phyloP scores from a whole-genome alignment of 805 yeast species.

The Ogataea ganodermae region DNA sequence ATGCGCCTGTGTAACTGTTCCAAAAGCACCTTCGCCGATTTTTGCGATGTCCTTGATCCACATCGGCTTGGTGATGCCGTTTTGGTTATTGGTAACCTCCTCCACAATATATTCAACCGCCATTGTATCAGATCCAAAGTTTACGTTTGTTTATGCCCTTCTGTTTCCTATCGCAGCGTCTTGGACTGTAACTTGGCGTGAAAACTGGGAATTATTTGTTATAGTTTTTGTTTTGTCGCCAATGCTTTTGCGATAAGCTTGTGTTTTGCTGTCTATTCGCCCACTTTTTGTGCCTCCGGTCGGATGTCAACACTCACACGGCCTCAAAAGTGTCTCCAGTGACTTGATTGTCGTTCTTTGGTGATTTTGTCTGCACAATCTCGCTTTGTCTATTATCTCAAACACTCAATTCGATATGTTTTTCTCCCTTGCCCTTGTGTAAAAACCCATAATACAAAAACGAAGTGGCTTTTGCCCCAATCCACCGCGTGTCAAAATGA shows the following conservation, averaged over 20 bases:
- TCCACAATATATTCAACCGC: slow-evolving; percentile 50
- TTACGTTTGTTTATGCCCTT: background rate
- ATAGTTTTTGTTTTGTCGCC: background rate
- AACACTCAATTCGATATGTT: background rate
- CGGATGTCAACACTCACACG: background rate
- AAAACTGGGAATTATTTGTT: too few relatives aligned
- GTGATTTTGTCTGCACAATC: too few relatives aligned
- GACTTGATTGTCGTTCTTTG: background rate
- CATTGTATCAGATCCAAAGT: slow-evolving; percentile 10
- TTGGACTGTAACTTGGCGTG: too few relatives aligned
- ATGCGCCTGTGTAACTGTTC: slow-evolving; percentile 79
- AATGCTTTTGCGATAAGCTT: slow-evolving; percentile 4
- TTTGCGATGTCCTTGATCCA: slow-evolving; percentile 67
- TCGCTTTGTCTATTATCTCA: too few relatives aligned
- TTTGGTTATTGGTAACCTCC: slow-evolving; percentile 63
- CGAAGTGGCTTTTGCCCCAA: slow-evolving; percentile 6
- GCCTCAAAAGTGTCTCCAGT: background rate
- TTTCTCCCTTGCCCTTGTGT: slow-evolving; percentile 4
- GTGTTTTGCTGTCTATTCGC: slow-evolving; percentile 2
- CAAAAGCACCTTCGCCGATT: slow-evolving; percentile 87
- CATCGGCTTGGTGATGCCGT: slow-evolving; percentile 59
- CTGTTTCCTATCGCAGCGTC: background rate
- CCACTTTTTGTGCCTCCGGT: background rate
- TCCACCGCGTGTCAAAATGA: slow-evolving; percentile 8
- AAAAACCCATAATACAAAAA: background rate